Evolutionary conservation across 495 filamentous ascomycete species (phyloP).

Genomic region (Xylaria nigripes): DNA sequence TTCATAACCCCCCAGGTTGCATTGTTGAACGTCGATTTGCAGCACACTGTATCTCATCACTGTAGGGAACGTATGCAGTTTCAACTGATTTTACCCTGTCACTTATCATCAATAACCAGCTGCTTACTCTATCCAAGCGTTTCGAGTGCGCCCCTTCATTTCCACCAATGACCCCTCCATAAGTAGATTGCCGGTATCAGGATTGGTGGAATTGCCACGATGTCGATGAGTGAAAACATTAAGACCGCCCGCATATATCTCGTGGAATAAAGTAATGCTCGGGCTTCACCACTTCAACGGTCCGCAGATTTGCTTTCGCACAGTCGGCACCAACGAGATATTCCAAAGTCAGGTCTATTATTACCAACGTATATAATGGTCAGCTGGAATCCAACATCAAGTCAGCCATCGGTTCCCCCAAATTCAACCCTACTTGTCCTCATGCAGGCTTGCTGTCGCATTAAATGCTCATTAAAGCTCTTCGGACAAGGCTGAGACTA

Average conservation of each 20-base stretch:
- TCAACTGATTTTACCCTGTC: background rate
- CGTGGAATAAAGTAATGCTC: background rate
- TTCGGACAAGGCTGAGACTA: background rate
- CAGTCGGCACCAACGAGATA: background rate
- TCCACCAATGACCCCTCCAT: background rate
- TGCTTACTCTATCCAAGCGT: background rate
- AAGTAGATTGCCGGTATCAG: background rate
- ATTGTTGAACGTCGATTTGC: background rate
- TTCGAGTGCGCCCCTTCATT: background rate
- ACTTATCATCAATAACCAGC: background rate
- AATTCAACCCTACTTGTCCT: background rate
- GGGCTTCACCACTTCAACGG: constrained; percentile 4
- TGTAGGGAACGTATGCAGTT: background rate
- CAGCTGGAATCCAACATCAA: background rate
- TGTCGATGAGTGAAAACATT: background rate
- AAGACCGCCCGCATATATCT: constrained; percentile 11
- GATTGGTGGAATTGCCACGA: background rate
- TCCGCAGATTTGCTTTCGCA: constrained; percentile 3
- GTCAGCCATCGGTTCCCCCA: background rate
- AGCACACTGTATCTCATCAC: background rate
- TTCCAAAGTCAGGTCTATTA: background rate
- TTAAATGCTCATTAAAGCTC: background rate
- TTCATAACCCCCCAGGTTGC: background rate
- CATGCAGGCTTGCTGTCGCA: background rate
- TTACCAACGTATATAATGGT: background rate